Evolutionary conservation across 1,284 basidiomycete species (phyloP).

Genomic region (Xanthoconium separans): DNA sequence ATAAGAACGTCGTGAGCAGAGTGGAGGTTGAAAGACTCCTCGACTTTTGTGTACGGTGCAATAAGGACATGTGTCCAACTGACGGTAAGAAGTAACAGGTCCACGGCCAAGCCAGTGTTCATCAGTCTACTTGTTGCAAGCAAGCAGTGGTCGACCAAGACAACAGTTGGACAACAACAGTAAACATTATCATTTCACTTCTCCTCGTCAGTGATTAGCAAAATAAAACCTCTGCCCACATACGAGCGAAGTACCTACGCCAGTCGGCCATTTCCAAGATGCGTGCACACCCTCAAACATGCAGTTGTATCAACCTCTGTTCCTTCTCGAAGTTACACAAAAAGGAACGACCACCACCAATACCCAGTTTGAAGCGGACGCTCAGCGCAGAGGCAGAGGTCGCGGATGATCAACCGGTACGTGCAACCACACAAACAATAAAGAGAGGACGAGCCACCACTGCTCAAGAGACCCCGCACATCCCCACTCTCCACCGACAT

Average conservation of each 20-base stretch:
- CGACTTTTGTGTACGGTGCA: conserved; percentile 93
- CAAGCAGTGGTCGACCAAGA: too few relatives aligned
- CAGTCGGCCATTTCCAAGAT: neutral
- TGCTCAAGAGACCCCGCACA: conserved; percentile 27
- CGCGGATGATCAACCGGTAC: conserved; percentile 36
- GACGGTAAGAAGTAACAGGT: conserved; percentile 55
- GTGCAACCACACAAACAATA: conserved; percentile 17
- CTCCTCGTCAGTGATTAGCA: too few relatives aligned
- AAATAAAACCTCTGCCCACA: too few relatives aligned
- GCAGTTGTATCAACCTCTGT: conserved; percentile 54
- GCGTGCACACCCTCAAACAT: neutral
- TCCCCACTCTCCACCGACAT: conserved; percentile 2
- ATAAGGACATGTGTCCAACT: conserved; percentile 69
- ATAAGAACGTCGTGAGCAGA: conserved; percentile 87
- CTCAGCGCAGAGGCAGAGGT: conserved; percentile 34
- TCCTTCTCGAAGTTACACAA: conserved; percentile 57
- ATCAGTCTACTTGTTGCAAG: too few relatives aligned
- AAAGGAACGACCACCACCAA: conserved; percentile 53
- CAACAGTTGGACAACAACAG: too few relatives aligned
- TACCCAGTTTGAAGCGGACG: conserved; percentile 40
- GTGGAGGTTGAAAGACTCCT: conserved; percentile 96
- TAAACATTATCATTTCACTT: too few relatives aligned
- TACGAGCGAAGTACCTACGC: too few relatives aligned
- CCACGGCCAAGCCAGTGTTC: conserved; percentile 38
- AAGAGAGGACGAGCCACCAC: conserved; percentile 35